A percentile compares a stretch with the other conserved stretches of the same genome.
Evolutionary conservation across 2,329 filamentous ascomycete species (phyloP).

Genomic region (Cladosporium oxysporum): DNA sequence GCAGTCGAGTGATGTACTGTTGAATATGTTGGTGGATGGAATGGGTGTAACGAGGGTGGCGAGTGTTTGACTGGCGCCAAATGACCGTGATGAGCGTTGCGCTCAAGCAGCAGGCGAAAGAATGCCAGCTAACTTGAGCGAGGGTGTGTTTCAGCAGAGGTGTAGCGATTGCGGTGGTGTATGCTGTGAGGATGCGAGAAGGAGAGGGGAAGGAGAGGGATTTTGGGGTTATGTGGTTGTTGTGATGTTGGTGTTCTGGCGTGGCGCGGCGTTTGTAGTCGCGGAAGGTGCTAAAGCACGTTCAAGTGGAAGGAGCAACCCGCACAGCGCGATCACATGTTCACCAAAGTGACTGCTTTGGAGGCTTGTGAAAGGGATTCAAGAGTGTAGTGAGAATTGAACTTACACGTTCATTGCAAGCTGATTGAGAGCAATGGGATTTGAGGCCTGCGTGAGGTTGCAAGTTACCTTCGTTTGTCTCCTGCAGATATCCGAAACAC

Average conservation of each 20-base stretch:
- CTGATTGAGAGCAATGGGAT: background rate
- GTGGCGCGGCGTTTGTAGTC: constrained; percentile 8
- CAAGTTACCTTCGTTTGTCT: constrained; percentile 9
- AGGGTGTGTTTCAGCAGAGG: background rate
- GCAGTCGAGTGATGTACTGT: background rate
- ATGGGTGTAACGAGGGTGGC: background rate
- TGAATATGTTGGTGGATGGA: background rate
- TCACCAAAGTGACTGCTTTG: background rate
- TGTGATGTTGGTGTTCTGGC: background rate
- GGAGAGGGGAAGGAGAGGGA: background rate
- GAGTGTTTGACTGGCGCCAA: background rate
- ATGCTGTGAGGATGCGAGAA: background rate
- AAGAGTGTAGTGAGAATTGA: background rate
- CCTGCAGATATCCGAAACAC: constrained; percentile 23
- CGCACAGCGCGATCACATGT: constrained; percentile 1
- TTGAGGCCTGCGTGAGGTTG: background rate
- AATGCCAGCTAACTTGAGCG: constrained; percentile 11
- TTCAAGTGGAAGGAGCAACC: constrained; percentile 25
- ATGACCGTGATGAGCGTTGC: background rate
- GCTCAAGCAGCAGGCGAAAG: constrained; percentile 20
- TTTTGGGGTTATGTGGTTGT: background rate
- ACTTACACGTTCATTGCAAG: background rate
- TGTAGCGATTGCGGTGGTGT: constrained; percentile 11
- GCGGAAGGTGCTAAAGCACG: constrained; percentile 14
- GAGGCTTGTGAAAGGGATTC: background rate